Evolutionary conservation across 345 rosid genomes (phyloP).

Genomic region (Gossypium herbaceum): DNA sequence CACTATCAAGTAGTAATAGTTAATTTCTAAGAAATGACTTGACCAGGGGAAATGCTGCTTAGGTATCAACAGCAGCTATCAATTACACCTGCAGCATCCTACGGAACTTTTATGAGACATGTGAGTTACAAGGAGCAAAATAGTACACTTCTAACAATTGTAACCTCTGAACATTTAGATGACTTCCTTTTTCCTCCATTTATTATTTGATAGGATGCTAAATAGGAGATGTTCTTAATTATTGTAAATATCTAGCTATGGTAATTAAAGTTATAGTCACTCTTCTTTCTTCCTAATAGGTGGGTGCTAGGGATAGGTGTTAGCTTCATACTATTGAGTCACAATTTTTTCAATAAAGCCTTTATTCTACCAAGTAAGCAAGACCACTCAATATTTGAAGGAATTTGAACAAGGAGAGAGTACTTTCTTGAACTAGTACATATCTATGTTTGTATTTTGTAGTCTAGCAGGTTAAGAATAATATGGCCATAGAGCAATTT

Average conservation of each 20-base stretch:
- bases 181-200: background rate
- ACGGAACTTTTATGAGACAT: background rate
- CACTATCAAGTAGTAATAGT: background rate
- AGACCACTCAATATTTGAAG: background rate
- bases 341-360: background rate
- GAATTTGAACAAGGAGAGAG: background rate
- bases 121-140: background rate
- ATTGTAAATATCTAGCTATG: background rate
- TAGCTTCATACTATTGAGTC: background rate
- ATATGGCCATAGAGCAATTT: background rate
- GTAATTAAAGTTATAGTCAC: background rate
- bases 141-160: background rate
- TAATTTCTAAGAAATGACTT: background rate
- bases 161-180: background rate
- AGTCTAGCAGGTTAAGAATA: background rate
- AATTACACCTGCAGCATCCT: background rate
- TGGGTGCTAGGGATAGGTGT: background rate
- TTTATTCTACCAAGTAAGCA: background rate
- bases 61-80: background rate
- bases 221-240: background rate
- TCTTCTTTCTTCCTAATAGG: background rate
- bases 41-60: conserved; percentile 3
- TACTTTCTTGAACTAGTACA: background rate
- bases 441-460: background rate
- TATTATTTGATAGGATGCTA: background rate